Evolutionary conservation across 768 basidiomycete genomes (phyloP), one percentile per base, ranked within the genome.

Genomic region (Trichaptum fuscoviolaceum): DNA sequence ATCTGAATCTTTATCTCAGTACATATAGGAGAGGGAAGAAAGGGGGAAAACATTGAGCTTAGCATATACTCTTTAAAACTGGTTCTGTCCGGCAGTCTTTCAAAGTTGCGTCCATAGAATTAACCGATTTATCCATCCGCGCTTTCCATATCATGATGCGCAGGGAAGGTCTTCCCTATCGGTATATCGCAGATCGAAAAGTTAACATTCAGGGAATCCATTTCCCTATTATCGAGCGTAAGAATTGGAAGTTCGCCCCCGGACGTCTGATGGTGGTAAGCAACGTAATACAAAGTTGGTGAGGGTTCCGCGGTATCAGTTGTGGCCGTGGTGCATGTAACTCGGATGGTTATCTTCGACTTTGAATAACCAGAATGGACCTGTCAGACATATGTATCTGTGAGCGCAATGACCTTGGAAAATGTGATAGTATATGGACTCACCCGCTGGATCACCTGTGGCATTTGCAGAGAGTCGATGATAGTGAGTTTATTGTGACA

Each of bases 291-390:
- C 23, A 52, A 7, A 23, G 20, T 27, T 34, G 42, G 65, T 27
- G 30, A 24, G 67, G 62, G 66, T 62, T 80, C 77, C 73, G 80
- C 58, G 20, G 3, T 23, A 24, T 61, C 59, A 61, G 30, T 25
- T 61, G 30, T 34, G 59, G 25, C 17, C 59, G 30, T 61, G 59
- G 24, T 61, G 77, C 30, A 82, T 70, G 62, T 78, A 71, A 7
- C 73, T 71, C 17, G 78, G 72, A 70, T 74, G 72, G 63, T 78
- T 72, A 10, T 81, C 79, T 20, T 75, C 75, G 59, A 84, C 83
- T 74, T 88, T 88, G 83, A 86, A 88, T 69, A 90, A 78, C 89
- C 88, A 90, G 72, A 89, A 90, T 1, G 89, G 88, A 58, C 88
- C 88, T 89, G 69, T 12, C 25, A 25, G 35, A 12, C 34, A 61